A percentile compares a stretch with the other conserved stretches of the same genome.
Evolutionary conservation across 306 rosid genomes (phyloP).

Genomic region (Fragaria vesca): DNA sequence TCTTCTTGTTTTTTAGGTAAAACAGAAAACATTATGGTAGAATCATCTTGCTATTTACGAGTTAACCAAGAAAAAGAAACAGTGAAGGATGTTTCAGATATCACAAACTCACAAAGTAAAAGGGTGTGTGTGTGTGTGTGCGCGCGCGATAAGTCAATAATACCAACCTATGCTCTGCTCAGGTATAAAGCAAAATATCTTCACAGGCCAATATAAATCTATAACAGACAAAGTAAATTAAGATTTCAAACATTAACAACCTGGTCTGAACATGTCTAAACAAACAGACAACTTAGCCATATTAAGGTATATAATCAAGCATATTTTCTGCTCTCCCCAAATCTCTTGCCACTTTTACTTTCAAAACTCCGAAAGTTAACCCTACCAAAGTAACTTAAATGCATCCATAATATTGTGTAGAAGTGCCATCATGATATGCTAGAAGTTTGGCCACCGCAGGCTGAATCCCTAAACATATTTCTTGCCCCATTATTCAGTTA

Average conservation of each 20-base stretch:
- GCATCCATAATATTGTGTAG: background rate
- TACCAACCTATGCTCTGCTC: background rate
- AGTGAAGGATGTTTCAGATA: background rate
- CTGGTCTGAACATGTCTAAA: background rate
- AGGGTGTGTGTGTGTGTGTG: too few relatives aligned
- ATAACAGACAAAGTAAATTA: background rate
- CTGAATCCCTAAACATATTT: background rate
- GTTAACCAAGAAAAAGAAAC: background rate
- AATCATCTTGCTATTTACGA: background rate
- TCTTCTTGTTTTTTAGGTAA: background rate
- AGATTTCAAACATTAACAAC: background rate
- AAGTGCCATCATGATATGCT: background rate
- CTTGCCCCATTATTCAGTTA: background rate
- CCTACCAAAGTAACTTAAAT: background rate
- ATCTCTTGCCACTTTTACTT: background rate
- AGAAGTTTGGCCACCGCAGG: background rate
- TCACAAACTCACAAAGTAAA: background rate
- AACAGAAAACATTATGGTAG: background rate
- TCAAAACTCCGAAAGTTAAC: too few relatives aligned
- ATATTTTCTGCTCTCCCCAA: background rate
- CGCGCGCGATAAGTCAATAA: too few relatives aligned
- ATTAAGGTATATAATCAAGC: background rate
- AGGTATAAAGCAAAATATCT: background rate
- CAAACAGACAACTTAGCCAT: background rate
- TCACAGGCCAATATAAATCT: background rate